These are phyloP conservation scores for Imleria badia DNA, from an alignment of 768 basidiomycete species.

Conservation along the genomic window DNA sequence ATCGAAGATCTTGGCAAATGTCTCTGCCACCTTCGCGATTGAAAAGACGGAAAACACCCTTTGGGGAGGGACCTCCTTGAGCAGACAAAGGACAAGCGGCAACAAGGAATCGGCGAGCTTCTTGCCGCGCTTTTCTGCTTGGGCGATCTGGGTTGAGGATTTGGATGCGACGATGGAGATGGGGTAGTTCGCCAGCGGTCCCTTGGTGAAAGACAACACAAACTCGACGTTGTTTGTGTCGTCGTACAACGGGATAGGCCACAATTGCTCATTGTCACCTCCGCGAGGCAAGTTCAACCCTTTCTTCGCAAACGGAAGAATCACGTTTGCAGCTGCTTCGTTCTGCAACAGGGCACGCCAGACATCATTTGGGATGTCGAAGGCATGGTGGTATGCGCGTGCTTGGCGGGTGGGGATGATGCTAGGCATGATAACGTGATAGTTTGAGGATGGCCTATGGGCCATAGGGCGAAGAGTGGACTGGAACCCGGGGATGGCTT, in stretches of 20 bases:
- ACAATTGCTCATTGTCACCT: constrained; percentile 15
- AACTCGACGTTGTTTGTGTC: constrained; percentile 11
- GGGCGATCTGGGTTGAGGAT: constrained; percentile 9
- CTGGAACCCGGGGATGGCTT: too few relatives aligned
- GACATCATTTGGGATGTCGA: constrained; percentile 23
- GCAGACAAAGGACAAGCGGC: constrained; percentile 11
- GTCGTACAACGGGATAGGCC: constrained; percentile 34
- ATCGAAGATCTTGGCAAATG: constrained; percentile 47
- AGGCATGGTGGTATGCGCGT: not conserved
- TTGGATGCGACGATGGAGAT: constrained; percentile 18
- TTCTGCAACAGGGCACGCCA: constrained; percentile 30
- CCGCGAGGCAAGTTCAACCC: constrained; percentile 7
- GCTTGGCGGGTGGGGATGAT: not conserved
- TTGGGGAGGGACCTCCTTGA: constrained; percentile 11
- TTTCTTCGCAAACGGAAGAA: constrained; percentile 40
- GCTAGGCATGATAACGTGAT: constrained; percentile 19
- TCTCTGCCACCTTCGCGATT: constrained; percentile 41
- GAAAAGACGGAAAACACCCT: constrained; percentile 64
- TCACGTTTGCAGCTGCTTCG: constrained; percentile 39
- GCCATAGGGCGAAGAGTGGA: not conserved
- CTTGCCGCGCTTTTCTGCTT: constrained; percentile 8
- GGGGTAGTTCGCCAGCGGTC: constrained; percentile 4
- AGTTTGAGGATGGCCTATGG: constrained; percentile 12
- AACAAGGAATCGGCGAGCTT: constrained; percentile 1
- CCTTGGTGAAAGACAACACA: constrained; percentile 5